These are phyloP conservation scores for Mortierella sp. DNA, from an alignment of 371 early-diverging fungal genomes.

Conservation along the genomic window DNA sequence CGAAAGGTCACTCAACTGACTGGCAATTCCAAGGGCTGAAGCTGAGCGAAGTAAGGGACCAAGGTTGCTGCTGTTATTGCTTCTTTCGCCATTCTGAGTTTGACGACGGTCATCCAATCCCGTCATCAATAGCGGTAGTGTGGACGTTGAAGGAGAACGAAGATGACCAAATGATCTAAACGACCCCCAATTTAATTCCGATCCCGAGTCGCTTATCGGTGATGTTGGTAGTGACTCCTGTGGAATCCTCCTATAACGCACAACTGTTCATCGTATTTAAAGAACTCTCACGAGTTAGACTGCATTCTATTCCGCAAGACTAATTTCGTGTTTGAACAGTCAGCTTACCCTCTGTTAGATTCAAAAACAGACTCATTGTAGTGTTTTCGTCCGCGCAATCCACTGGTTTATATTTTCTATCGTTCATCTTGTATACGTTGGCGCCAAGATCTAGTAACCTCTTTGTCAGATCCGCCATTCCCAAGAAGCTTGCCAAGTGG, in stretches of 20 bases:
- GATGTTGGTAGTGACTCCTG: constrained; percentile 52
- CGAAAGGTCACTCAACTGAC: constrained; percentile 20
- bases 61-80: constrained; percentile 5
- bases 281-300: neutral
- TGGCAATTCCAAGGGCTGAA: constrained; percentile 17
- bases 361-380: constrained; percentile 64
- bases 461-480: constrained; percentile 74
- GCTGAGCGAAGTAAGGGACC: constrained; percentile 19
- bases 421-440: constrained; percentile 66
- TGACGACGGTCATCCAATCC: constrained; percentile 9
- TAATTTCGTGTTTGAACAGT: neutral
- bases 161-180: constrained; percentile 49
- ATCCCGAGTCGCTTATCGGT: constrained; percentile 25
- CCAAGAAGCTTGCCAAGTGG: constrained; percentile 78
- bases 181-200: constrained; percentile 35
- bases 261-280: constrained; percentile 27
- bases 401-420: constrained; percentile 68
- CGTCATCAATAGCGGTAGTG: constrained; percentile 29
- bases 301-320: neutral
- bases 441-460: constrained; percentile 72
- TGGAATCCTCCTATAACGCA: constrained; percentile 38
- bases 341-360: constrained; percentile 62
- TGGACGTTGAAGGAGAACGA: constrained; percentile 49
- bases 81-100: constrained; percentile 10
- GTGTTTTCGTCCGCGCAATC: constrained; percentile 79